These are phyloP conservation scores for Hemileccinum rubropunctum DNA, from an alignment of 768 basidiomycete genomes.

Conservation along the genomic window DNA sequence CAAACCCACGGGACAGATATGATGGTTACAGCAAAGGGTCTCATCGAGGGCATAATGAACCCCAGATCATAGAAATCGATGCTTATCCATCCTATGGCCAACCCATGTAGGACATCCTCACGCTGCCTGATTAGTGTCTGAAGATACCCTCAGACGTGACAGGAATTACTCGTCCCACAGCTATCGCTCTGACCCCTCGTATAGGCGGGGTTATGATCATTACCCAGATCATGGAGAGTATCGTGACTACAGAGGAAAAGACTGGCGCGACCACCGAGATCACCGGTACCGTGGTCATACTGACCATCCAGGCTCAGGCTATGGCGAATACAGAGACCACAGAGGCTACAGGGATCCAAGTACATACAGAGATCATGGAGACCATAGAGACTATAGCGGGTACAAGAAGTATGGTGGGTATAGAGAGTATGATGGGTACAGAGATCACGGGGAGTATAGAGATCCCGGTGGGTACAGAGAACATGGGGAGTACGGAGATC, in stretches of 20 bases:
- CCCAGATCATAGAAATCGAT: constrained; percentile 26
- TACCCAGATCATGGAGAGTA: constrained; percentile 20
- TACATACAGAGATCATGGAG: constrained; percentile 6
- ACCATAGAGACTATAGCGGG: constrained; percentile 8
- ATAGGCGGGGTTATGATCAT: constrained; percentile 23
- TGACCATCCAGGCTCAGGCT: constrained; percentile 11
- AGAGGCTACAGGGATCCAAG: constrained; percentile 7
- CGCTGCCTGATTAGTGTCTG: constrained; percentile 2
- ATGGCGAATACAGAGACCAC: constrained; percentile 17
- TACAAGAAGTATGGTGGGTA: constrained; percentile 14
- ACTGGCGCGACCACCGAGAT: constrained; percentile 19
- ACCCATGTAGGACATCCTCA: constrained; percentile 16
- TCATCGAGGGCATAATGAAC: constrained; percentile 23
- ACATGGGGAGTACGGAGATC: background rate
- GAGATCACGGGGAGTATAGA: constrained; percentile 7
- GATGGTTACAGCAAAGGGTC: constrained; percentile 23
- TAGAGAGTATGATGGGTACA: constrained; percentile 7
- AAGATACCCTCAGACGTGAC: constrained; percentile 18
- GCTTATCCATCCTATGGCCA: constrained; percentile 15
- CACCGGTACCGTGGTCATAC: constrained; percentile 17
- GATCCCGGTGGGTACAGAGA: constrained; percentile 8
- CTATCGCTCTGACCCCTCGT: constrained; percentile 24
- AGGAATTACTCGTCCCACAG: constrained; percentile 22
- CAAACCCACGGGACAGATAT: constrained; percentile 19
- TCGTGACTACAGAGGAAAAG: constrained; percentile 21